Conservation (phyloP, 805 yeast genomes). For the Kregervanrija delftensis region DNA sequence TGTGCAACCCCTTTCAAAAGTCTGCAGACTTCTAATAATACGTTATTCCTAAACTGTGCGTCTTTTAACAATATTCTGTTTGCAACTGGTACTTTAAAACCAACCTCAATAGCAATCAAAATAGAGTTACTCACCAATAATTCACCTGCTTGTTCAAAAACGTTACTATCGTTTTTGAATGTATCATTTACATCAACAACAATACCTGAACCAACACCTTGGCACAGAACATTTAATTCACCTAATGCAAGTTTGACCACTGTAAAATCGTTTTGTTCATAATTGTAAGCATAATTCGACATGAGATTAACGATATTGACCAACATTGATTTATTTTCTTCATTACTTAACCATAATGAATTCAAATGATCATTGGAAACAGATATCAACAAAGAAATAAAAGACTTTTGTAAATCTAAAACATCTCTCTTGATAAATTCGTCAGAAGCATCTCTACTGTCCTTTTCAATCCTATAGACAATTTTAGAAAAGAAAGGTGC, state of each 20-base stretch:
- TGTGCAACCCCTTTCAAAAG: constrained; percentile 55
- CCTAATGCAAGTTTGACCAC: constrained; percentile 64
- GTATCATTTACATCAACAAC: constrained; percentile 58
- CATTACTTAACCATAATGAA: constrained; percentile 62
- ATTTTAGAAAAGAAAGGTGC: constrained; percentile 69
- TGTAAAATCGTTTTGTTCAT: constrained; percentile 49
- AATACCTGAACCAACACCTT: constrained; percentile 60
- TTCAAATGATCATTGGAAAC: constrained; percentile 73
- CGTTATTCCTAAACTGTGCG: constrained; percentile 69
- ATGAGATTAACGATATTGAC: constrained; percentile 57
- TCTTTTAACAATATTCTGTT: constrained; percentile 47
- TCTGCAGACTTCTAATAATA: constrained; percentile 61
- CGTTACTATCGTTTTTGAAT: constrained; percentile 36
- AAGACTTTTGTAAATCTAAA: constrained; percentile 58
- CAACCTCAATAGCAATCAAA: constrained; percentile 66
- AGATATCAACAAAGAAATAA: constrained; percentile 61
- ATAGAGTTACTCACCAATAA: constrained; percentile 63
- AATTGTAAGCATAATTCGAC: constrained; percentile 54
- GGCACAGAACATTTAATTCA: constrained; percentile 57
- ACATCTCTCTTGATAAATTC: constrained; percentile 46
- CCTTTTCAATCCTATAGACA: constrained; percentile 31
- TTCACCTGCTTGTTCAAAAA: constrained; percentile 60
- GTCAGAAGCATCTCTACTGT: constrained; percentile 20
- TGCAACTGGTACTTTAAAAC: constrained; percentile 55
- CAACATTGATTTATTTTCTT: constrained; percentile 51